A percentile compares a stretch with the other conserved stretches of the same genome.
Conservation (phyloP, 2,329 filamentous ascomycete genomes). For the Rhynchosporium agropyri region DNA sequence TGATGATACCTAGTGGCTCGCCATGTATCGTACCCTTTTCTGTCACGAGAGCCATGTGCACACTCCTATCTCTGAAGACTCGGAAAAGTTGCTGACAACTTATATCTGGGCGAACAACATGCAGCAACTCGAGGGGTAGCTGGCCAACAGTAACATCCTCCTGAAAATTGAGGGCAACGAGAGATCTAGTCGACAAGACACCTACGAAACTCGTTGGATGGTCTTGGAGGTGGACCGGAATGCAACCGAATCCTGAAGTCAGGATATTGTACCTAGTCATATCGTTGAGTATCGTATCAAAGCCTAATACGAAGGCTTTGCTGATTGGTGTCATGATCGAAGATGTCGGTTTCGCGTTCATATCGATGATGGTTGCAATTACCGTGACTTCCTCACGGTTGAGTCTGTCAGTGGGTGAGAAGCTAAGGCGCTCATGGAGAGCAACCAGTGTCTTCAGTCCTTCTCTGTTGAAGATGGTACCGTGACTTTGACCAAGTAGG, state of each 20-base stretch:
- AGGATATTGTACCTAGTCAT: slow-evolving; percentile 89
- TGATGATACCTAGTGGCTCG: slow-evolving; percentile 82
- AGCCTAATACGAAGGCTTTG: slow-evolving; percentile 89
- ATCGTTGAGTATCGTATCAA: slow-evolving; percentile 87
- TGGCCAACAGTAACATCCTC: slow-evolving; percentile 81
- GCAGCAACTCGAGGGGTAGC: slow-evolving; percentile 85
- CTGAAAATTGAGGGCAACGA: slow-evolving; percentile 95
- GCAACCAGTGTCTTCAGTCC: slow-evolving; percentile 93
- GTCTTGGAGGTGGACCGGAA: slow-evolving; percentile 84
- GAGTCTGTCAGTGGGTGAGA: slow-evolving; percentile 63
- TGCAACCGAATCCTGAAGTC: slow-evolving; percentile 87
- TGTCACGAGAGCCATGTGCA: slow-evolving; percentile 94
- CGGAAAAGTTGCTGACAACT: slow-evolving; percentile 97
- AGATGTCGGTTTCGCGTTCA: slow-evolving; percentile 90
- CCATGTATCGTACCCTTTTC: slow-evolving; percentile 81
- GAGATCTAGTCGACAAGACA: slow-evolving; percentile 94
- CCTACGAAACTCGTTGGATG: slow-evolving; percentile 85
- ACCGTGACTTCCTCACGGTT: slow-evolving; percentile 97
- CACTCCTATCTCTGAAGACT: slow-evolving; percentile 97
- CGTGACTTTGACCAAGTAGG: slow-evolving; percentile 88
- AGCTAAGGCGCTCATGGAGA: slow-evolving; percentile 57
- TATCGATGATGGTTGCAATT: slow-evolving; percentile 88
- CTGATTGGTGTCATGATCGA: slow-evolving; percentile 97
- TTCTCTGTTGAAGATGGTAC: slow-evolving; percentile 94
- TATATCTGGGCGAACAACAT: slow-evolving; percentile 87